Evolutionary conservation across 768 basidiomycete genomes (phyloP), one percentile per base, ranked within the genome.

Genomic region (Postia placenta): DNA sequence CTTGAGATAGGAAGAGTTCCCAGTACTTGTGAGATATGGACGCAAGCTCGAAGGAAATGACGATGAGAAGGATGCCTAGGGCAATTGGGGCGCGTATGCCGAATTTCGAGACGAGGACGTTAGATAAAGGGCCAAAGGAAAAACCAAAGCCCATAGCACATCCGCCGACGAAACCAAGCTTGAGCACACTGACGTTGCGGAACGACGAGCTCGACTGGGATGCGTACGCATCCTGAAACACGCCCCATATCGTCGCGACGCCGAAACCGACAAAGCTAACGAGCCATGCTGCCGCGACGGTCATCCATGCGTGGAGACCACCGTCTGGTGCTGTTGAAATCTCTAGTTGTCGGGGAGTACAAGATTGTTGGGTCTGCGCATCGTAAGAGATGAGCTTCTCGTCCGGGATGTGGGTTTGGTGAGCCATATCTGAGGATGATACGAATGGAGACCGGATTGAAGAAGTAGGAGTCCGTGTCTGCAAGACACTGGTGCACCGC

Each of bases 121-220:
- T 45, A 17, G 27, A 28, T 12, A 45, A 45, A 17, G 45, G 45
- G 20, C 45, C 45, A 24, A 45, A 6, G 3, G 28, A 19, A 24
- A 45, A 45, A 24, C 30, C 33, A 24, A 45, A 45, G 30, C 45
- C 45, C 30, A 45, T 30, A 4, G 45, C 45, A 11, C 27, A 33
- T 14, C 45, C 45, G 11, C 45, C 45, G n/a, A 45, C 45, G 20
- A 45, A 45, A n/a, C 45, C 45, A 23, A 45, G 27, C 28, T 45
- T 45, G 45, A 45, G 22, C 15, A 45, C 14, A 19, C 45, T 36
- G 27, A 35, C 33, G 23, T 45, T 30, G 14, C 19, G 45, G 26
- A 45, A 45, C 15, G 27, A 19, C 12, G 45, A 45, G 42, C 26
- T 25, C 12, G 45, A 33, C 33, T n/a, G 6, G 2, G 33, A 20